Evolutionary conservation across 148 eudicot species (phyloP).

Genomic region (Heliosperma pusillum): DNA sequence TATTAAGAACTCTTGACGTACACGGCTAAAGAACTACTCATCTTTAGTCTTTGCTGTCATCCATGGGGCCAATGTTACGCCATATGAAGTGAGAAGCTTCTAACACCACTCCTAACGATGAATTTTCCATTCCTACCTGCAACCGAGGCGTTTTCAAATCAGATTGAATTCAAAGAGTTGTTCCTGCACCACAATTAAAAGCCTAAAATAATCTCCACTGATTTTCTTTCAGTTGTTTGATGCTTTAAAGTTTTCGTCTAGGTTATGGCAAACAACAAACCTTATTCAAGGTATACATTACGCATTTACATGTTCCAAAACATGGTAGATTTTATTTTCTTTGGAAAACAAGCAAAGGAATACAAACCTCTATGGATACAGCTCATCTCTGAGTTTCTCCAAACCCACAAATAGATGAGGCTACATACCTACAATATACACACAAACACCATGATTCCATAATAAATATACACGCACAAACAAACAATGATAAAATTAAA

Average conservation of each 20-base stretch:
- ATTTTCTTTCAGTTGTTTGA: background rate
- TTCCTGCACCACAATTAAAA: background rate
- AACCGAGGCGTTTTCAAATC: background rate
- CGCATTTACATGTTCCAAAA: no score
- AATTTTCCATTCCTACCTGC: slow-evolving; percentile 82
- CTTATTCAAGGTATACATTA: no score
- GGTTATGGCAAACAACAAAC: no score
- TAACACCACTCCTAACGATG: slow-evolving; percentile 66
- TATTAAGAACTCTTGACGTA: background rate
- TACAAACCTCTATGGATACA: slow-evolving; percentile 61
- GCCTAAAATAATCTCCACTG: background rate
- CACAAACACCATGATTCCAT: no score
- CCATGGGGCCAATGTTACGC: slow-evolving; percentile 42
- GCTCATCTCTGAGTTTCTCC: slow-evolving; percentile 65
- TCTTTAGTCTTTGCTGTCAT: background rate
- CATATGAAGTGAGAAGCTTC: slow-evolving; percentile 69
- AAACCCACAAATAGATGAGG: slow-evolving; percentile 57
- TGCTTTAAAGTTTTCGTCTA: background rate
- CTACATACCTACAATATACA: slow-evolving; percentile 51
- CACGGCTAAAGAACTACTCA: background rate
- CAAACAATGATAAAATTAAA: no score
- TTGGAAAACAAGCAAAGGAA: background rate
- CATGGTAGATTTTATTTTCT: background rate
- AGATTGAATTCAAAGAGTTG: background rate
- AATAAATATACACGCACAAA: no score